Evolutionary conservation across 805 yeast species (phyloP), one percentile per base, ranked within the genome.

Genomic region (Danielozyma ontarioensis): DNA sequence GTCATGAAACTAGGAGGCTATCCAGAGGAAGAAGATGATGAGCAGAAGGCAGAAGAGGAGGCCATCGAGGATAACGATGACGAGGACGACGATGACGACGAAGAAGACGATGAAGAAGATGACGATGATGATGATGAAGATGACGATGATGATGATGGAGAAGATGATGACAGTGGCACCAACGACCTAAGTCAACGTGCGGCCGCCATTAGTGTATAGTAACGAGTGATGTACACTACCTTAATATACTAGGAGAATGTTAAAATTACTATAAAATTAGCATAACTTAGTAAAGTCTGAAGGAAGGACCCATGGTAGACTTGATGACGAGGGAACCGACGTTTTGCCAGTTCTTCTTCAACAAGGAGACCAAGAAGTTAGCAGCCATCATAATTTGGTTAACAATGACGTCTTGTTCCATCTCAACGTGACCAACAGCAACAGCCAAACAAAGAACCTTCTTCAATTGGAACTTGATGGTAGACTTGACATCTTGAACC

Each of bases 301-400:
- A 87, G 68, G 97, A 84, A 70, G 97, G 98, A 77, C 99, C 98
- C 99, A 93, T 93, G 73, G 97, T 80, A 48, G 96, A 87, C 80
- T 93, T 93, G 79, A 93, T 83, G 68, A 89, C 97, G 72, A 93
- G 78, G 65, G 98, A 93, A 63, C 98, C 98, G 68, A 93, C 97
- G 76, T 93, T 93, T 82, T 93, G 99, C 99, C 99, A 93, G 96
- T 93, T 87, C 90, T 93, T 93, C 96, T 93, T 93, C 72, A 93
- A 81, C 74, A 93, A 77, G 54, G 99, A 93, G 57, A 93, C 98
- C 72, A 93, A 84, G 83, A 93, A 93, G 96, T 93, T 93, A 57
- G 95, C 79, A 56, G 99, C 79, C 93, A 93, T 80, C 87, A 93
- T 80, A 77, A 93, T 87, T 76, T 93, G 98, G 82, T 90, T 85